Conservation (phyloP, 257 asterid species). For the Solanum etuberosum region DNA sequence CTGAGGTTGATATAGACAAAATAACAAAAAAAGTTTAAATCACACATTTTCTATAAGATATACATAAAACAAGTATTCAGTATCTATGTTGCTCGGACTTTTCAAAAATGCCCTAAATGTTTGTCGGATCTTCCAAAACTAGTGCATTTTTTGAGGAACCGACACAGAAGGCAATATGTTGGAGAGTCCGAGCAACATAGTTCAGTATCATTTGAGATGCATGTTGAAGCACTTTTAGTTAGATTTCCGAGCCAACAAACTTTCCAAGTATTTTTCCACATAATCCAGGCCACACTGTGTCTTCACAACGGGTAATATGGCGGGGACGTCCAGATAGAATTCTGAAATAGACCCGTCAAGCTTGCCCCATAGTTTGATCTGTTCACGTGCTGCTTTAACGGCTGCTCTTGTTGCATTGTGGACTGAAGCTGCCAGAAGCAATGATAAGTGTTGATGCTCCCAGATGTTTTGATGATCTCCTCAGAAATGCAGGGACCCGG, state of each 20-base stretch:
- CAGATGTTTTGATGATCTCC: too few species aligned
- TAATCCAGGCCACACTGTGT: background rate
- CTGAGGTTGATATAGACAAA: background rate
- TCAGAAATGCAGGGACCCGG: too few species aligned
- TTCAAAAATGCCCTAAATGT: background rate
- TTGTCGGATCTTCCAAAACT: background rate
- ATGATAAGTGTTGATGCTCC: too few species aligned
- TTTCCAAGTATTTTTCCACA: slow-evolving; percentile 36
- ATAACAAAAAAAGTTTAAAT: background rate
- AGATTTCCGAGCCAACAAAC: slow-evolving; percentile 3
- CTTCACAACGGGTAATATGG: slow-evolving; percentile 8
- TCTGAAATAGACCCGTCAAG: slow-evolving; percentile 23
- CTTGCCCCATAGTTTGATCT: slow-evolving; percentile 44
- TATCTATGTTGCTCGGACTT: background rate
- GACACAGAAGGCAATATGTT: accelerated
- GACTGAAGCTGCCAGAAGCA: slow-evolving; percentile 65
- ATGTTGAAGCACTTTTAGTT: background rate
- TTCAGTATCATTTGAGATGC: background rate
- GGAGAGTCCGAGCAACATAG: background rate
- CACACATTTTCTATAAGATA: background rate
- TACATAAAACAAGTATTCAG: background rate
- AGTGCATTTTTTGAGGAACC: background rate
- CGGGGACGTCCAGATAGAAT: slow-evolving; percentile 55
- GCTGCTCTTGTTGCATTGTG: slow-evolving; percentile 77
- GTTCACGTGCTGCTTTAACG: slow-evolving; percentile 53